These are phyloP conservation scores for Aspergillus affinis DNA, from an alignment of 495 filamentous ascomycete species.

Conservation along the genomic window DNA sequence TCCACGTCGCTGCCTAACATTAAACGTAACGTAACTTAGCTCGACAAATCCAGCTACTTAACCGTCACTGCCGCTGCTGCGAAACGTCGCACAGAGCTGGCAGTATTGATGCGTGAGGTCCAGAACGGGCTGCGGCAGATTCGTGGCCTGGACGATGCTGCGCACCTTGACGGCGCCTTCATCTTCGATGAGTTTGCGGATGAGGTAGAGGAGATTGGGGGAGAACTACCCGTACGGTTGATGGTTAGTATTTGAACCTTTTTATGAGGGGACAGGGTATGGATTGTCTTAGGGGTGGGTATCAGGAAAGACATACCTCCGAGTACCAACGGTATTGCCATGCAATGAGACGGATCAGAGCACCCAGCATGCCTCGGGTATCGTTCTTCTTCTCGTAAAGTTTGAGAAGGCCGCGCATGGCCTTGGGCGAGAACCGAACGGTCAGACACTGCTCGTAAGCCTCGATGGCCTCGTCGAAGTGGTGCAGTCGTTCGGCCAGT, in stretches of 20 bases:
- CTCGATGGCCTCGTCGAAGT: conserved; percentile 83
- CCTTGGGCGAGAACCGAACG: conserved; percentile 85
- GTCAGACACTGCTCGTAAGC: conserved; percentile 82
- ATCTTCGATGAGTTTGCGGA: conserved; percentile 92
- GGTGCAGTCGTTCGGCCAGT: conserved; percentile 87
- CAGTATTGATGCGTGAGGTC: conserved; percentile 97
- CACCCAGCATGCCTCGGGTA: conserved; percentile 71
- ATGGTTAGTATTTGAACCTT: conserved; percentile 15
- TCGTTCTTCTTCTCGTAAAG: conserved; percentile 72
- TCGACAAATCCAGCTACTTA: neutral
- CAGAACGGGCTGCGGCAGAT: conserved; percentile 84
- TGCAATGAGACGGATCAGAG: conserved; percentile 82
- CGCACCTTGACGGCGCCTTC: conserved; percentile 97
- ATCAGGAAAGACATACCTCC: conserved; percentile 54
- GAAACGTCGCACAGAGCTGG: conserved; percentile 87
- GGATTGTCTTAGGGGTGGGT: neutral
- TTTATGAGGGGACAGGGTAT: too few relatives aligned
- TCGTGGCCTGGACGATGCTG: conserved; percentile 95
- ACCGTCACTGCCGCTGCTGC: conserved; percentile 90
- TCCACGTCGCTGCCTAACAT: neutral
- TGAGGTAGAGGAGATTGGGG: conserved; percentile 77
- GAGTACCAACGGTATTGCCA: conserved; percentile 99
- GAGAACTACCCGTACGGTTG: conserved; percentile 72
- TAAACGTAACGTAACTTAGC: neutral
- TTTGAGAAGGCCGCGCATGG: conserved; percentile 78